phyloP scores from a whole-genome alignment of 2,329 filamentous ascomycete species.

The Gaeumannomyces sp. region DNA sequence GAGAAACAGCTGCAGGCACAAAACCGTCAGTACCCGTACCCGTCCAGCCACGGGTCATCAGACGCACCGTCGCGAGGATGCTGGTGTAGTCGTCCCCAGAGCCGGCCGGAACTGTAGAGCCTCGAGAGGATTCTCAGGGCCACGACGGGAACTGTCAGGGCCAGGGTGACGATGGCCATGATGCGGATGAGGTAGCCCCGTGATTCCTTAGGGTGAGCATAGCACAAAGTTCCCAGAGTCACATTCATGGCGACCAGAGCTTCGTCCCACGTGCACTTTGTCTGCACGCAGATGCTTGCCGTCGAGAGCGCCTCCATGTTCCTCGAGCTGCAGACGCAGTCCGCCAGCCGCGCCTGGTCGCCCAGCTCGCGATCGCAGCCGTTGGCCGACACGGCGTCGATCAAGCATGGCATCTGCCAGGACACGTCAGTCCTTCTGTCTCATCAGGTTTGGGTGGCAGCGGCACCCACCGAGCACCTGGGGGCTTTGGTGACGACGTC shows the following conservation, averaged over 20 bases:
- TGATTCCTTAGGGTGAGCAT: background rate
- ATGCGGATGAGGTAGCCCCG: conserved; percentile 5
- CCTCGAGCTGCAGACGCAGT: background rate
- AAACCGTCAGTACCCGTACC: background rate
- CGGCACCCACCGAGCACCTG: background rate
- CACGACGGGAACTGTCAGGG: conserved; percentile 5
- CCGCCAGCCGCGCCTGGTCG: background rate
- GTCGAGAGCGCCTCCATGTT: background rate
- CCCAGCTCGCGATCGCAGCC: background rate
- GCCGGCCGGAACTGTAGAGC: conserved; percentile 4
- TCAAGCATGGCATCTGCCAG: conserved; percentile 1
- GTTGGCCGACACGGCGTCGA: background rate
- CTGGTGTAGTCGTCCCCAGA: conserved; percentile 8
- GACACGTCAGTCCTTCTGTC: background rate
- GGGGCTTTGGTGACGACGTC: conserved; percentile 5
- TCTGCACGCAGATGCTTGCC: conserved; percentile 4
- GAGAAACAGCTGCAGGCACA: background rate
- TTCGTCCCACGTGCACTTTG: conserved; percentile 2
- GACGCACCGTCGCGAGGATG: background rate
- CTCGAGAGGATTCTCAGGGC: conserved; percentile 4
- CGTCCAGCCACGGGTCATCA: background rate
- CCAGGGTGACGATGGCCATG: conserved; percentile 9
- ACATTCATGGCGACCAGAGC: background rate
- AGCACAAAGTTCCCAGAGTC: background rate
- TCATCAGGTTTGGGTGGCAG: no score